These are phyloP conservation scores for Claviceps spartinae DNA, from an alignment of 2,329 filamentous ascomycete species.

Conservation along the genomic window DNA sequence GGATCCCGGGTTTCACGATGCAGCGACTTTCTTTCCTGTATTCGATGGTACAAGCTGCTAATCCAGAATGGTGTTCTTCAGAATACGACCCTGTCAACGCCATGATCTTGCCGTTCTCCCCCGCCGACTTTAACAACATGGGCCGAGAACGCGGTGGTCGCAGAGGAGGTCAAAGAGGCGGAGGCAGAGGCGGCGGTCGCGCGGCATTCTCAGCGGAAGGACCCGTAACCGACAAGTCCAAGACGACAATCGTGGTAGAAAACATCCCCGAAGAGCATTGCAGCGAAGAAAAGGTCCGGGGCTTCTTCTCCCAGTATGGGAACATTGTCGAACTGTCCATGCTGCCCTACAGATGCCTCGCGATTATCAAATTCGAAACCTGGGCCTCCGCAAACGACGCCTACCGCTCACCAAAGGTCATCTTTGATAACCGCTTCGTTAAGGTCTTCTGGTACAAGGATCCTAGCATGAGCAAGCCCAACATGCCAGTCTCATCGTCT, in stretches of 20 bases:
- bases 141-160: slow-evolving; percentile 20
- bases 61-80: slow-evolving; percentile 2
- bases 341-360: slow-evolving; percentile 52
- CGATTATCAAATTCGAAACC: slow-evolving; percentile 54
- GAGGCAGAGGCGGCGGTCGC: slow-evolving; percentile 24
- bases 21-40: too few relatives aligned
- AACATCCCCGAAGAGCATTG: slow-evolving; percentile 63
- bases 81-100: slow-evolving; percentile 22
- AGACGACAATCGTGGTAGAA: slow-evolving; percentile 60
- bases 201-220: slow-evolving; percentile 52
- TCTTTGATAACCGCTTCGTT: slow-evolving; percentile 77
- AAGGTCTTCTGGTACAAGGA: slow-evolving; percentile 68
- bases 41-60: background rate
- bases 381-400: slow-evolving; percentile 56
- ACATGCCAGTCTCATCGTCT: slow-evolving; percentile 2
- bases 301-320: slow-evolving; percentile 63
- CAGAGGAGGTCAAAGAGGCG: slow-evolving; percentile 22
- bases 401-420: slow-evolving; percentile 62
- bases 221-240: slow-evolving; percentile 46
- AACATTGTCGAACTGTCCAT: slow-evolving; percentile 49
- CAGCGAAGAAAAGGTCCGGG: slow-evolving; percentile 47
- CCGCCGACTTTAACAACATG: slow-evolving; percentile 12
- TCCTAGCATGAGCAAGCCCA: slow-evolving; percentile 27
- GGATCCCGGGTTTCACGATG: background rate
- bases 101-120: slow-evolving; percentile 10